Conservation (phyloP, 345 rosid genomes). For the Linum lewisii region DNA sequence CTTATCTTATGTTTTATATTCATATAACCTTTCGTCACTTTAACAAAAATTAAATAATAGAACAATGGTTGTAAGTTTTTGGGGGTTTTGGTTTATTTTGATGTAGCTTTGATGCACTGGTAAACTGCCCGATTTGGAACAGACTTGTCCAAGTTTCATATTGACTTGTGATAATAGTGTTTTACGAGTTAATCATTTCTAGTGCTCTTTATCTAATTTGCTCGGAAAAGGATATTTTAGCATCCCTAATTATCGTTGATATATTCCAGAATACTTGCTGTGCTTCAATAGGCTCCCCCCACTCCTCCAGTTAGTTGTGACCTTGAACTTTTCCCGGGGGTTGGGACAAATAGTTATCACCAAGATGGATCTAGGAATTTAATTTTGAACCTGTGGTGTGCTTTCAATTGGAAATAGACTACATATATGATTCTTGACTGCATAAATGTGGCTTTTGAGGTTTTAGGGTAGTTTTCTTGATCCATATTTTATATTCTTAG, state of each 20-base stretch:
- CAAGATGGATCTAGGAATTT: not conserved
- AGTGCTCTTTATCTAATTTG: not conserved
- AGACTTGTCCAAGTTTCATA: too few species aligned
- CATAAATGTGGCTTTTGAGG: not conserved
- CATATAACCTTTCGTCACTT: too few species aligned
- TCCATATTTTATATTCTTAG: conserved; percentile 25
- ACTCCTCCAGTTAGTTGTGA: not conserved
- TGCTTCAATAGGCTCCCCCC: not conserved
- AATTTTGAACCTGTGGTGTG: not conserved
- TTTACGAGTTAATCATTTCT: too few species aligned
- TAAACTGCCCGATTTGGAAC: too few species aligned
- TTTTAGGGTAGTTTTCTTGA: conserved; percentile 9
- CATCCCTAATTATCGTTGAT: not conserved
- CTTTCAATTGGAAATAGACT: not conserved
- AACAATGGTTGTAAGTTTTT: too few species aligned
- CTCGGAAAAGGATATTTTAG: not conserved
- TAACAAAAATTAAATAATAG: too few species aligned
- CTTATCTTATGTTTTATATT: too few species aligned
- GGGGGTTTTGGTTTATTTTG: too few species aligned
- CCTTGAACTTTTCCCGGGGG: not conserved
- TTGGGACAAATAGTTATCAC: too few species aligned
- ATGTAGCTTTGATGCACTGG: too few species aligned
- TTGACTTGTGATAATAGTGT: too few species aligned
- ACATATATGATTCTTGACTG: not conserved
- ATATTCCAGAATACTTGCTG: not conserved